Percentiles rank a stretch among this genome's conserved stretches.
Conservation (phyloP, 2,329 filamentous ascomycete genomes). For the Aspergillus sclerotialis region DNA sequence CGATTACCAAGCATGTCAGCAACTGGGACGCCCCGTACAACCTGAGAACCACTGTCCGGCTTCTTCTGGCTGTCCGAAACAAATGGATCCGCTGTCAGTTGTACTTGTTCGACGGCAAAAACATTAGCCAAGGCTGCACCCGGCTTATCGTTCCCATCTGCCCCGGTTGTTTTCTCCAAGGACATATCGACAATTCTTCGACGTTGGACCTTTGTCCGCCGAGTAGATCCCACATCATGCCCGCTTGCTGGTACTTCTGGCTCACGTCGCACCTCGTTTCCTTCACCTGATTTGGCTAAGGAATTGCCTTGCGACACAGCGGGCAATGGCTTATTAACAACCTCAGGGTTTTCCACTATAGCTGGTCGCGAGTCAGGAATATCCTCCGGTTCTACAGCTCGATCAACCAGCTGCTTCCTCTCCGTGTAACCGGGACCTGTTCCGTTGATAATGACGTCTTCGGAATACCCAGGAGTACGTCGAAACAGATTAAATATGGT, state of each 20-base stretch:
- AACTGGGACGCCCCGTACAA: slow-evolving; percentile 14
- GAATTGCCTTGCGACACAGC: slow-evolving; percentile 2
- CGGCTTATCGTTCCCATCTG: slow-evolving; percentile 23
- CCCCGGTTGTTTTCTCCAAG: slow-evolving; percentile 31
- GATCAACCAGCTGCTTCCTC: slow-evolving; percentile 74
- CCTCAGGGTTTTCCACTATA: slow-evolving; percentile 54
- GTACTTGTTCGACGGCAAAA: slow-evolving; percentile 22
- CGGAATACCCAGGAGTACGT: slow-evolving; percentile 77
- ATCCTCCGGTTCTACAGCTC: slow-evolving; percentile 66
- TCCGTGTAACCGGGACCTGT: slow-evolving; percentile 78
- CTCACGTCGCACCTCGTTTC: slow-evolving; percentile 10
- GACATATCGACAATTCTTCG: slow-evolving; percentile 54
- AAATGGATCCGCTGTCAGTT: slow-evolving; percentile 19
- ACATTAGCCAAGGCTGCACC: slow-evolving; percentile 22
- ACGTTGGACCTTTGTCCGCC: slow-evolving; percentile 45
- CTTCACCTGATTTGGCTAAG: slow-evolving; percentile 5
- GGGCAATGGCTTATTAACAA: slow-evolving; percentile 57
- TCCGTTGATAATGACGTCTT: slow-evolving; percentile 85
- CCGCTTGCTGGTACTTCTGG: slow-evolving; percentile 16
- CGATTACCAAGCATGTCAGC: neutral
- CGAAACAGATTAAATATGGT: slow-evolving; percentile 96
- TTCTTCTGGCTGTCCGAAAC: slow-evolving; percentile 23
- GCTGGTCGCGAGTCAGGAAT: slow-evolving; percentile 71
- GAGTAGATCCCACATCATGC: slow-evolving; percentile 24
- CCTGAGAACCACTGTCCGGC: slow-evolving; percentile 24